Percentiles rank a stretch among this genome's conserved stretches.
Conservation (phyloP, 2,329 filamentous ascomycete species). For the Xylariaceae sp. region DNA sequence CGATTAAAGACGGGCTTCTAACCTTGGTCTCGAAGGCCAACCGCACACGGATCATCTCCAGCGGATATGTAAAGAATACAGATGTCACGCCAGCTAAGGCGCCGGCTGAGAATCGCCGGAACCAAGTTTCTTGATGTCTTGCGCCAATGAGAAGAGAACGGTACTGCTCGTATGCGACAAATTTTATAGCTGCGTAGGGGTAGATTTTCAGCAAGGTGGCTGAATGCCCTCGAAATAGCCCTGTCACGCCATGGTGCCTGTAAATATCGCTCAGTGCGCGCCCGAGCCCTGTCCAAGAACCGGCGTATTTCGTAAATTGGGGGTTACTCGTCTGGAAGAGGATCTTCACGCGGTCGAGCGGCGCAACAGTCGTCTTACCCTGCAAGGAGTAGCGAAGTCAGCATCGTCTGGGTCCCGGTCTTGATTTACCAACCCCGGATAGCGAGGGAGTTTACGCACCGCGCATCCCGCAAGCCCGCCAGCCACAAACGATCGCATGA, state of each 20-base stretch:
- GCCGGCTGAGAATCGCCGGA: constrained; percentile 70
- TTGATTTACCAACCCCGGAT: background rate
- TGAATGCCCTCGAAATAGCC: constrained; percentile 89
- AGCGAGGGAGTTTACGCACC: constrained; percentile 50
- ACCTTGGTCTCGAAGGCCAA: constrained; percentile 91
- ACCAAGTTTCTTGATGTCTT: constrained; percentile 68
- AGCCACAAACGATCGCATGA: constrained; percentile 76
- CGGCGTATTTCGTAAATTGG: constrained; percentile 87
- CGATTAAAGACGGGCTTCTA: constrained; percentile 63
- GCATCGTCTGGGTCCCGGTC: background rate
- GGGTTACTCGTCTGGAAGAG: constrained; percentile 95
- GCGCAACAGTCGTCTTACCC: constrained; percentile 94
- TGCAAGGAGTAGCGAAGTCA: constrained; percentile 36
- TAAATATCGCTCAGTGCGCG: constrained; percentile 83
- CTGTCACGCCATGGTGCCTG: constrained; percentile 63
- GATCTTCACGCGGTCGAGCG: constrained; percentile 96
- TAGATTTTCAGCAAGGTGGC: constrained; percentile 93
- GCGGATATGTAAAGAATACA: constrained; percentile 92
- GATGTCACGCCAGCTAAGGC: constrained; percentile 78
- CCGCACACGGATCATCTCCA: constrained; percentile 89
- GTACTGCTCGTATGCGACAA: constrained; percentile 95
- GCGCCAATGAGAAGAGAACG: constrained; percentile 71
- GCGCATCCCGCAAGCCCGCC: constrained; percentile 90
- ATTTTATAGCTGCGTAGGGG: constrained; percentile 96
- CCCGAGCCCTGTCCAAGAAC: constrained; percentile 81